These are phyloP conservation scores for Cephalotrichum gorgonifer DNA, from an alignment of 2,329 filamentous ascomycete species.

Conservation along the genomic window DNA sequence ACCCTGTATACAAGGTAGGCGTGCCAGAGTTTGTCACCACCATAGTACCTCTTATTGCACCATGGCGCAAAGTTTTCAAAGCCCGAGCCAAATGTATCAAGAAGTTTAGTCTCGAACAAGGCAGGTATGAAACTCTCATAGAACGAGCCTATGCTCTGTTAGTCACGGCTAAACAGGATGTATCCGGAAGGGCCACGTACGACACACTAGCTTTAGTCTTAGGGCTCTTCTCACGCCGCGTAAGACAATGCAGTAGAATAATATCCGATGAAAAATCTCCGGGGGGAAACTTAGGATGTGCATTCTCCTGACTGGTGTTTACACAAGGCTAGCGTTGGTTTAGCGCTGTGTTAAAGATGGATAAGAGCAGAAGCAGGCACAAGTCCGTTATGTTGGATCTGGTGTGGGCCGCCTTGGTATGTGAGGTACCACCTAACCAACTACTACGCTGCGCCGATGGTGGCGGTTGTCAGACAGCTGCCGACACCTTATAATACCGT, in stretches of 20 bases:
- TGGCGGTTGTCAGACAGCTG: too few species aligned
- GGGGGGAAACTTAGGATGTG: neutral
- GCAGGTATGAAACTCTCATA: neutral
- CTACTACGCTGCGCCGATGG: too few species aligned
- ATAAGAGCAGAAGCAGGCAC: neutral
- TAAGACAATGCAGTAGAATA: neutral
- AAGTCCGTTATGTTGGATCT: neutral
- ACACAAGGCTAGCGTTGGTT: neutral
- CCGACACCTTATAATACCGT: neutral
- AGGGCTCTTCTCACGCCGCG: neutral
- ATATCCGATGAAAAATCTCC: neutral
- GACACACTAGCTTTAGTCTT: neutral
- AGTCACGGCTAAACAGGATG: neutral
- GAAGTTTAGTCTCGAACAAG: neutral
- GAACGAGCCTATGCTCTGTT: neutral
- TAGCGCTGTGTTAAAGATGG: neutral
- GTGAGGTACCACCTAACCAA: too few species aligned
- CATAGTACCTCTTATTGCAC: neutral
- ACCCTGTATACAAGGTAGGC: neutral
- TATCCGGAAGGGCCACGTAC: neutral
- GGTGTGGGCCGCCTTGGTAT: too few species aligned
- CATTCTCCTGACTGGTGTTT: neutral
- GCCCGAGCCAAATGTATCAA: neutral
- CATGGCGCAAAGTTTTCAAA: neutral
- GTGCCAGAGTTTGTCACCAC: neutral